A percentile compares a stretch with the other conserved stretches of the same genome.
Conservation (phyloP, 2,329 filamentous ascomycete genomes). For the Zymoseptoria ardabiliae region DNA sequence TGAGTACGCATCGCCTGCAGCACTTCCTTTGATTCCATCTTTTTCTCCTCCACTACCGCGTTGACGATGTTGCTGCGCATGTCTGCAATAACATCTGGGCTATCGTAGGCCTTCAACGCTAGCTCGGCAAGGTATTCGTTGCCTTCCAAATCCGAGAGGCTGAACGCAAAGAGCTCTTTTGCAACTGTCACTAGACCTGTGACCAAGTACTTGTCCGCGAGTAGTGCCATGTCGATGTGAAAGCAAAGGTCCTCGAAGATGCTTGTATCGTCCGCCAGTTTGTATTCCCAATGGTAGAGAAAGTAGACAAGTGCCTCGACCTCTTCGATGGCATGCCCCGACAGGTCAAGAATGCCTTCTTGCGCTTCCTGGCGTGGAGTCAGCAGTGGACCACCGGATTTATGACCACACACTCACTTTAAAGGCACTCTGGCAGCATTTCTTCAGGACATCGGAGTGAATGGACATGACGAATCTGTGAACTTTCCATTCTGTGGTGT, state of each 20-base stretch:
- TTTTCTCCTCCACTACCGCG: not conserved
- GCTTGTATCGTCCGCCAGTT: not conserved
- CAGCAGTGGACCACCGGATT: not conserved
- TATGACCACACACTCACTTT: not conserved
- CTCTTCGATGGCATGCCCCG: not conserved
- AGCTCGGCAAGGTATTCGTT: not conserved
- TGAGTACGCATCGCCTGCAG: not conserved
- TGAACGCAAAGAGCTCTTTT: not conserved
- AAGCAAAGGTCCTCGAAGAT: not conserved
- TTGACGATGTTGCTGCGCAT: not conserved
- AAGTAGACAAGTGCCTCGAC: not conserved
- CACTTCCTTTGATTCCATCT: not conserved
- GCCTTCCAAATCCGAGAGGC: not conserved
- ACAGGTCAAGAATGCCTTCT: not conserved
- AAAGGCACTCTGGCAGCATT: not conserved
- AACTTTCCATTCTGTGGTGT: not conserved
- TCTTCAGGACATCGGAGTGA: not conserved
- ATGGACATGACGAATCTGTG: not conserved
- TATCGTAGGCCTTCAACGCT: not conserved
- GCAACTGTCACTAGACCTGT: constrained; percentile 1
- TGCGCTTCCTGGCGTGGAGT: not conserved
- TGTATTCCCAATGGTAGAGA: not conserved
- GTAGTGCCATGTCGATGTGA: constrained; percentile 2
- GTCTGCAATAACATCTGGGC: not conserved
- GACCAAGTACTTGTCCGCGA: constrained; percentile 13